A percentile compares a stretch with the other conserved stretches of the same genome.
These are phyloP conservation scores for Epichloe sp. DNA, from an alignment of 2,329 filamentous ascomycete species.

Conservation along the genomic window DNA sequence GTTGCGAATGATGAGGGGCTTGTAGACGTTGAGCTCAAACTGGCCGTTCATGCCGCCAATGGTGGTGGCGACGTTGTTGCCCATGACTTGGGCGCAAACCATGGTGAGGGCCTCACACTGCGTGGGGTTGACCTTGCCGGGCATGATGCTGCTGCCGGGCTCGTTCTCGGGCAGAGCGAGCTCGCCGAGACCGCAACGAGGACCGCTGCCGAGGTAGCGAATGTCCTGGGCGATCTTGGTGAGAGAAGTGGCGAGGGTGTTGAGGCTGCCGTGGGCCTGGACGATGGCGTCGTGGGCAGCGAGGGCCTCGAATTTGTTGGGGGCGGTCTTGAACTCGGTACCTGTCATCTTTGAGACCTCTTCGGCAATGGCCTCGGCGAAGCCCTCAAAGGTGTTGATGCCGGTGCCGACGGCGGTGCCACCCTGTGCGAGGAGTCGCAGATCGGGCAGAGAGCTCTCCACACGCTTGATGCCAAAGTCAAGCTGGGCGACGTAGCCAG, in stretches of 20 bases:
- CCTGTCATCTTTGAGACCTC: conserved; percentile 90
- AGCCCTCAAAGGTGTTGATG: conserved; percentile 94
- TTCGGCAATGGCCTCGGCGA: conserved; percentile 81
- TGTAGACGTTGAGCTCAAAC: conserved; percentile 98
- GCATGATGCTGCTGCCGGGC: conserved; percentile 96
- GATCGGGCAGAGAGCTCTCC: conserved; percentile 67
- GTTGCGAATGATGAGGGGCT: conserved; percentile 92
- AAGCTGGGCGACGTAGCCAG: conserved; percentile 89
- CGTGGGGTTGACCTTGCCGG: conserved; percentile 97
- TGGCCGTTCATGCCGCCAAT: conserved; percentile 95
- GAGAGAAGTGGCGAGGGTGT: conserved; percentile 80
- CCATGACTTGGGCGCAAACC: conserved; percentile 95
- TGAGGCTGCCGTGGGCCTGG: conserved; percentile 84
- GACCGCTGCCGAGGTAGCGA: conserved; percentile 89
- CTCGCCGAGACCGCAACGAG: conserved; percentile 90
- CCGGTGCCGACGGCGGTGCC: conserved; percentile 95
- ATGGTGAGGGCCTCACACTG: conserved; percentile 97
- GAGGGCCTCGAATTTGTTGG: conserved; percentile 97
- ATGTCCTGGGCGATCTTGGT: conserved; percentile 99
- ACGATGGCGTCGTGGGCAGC: conserved; percentile 94
- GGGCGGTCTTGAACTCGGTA: conserved; percentile 85
- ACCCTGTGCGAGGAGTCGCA: conserved; percentile 81
- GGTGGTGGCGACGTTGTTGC: conserved; percentile 86
- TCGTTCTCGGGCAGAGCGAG: conserved; percentile 93
- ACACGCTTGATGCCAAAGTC: conserved; percentile 83